Base-by-base conservation (phyloP, 352 stramenopile genomes). In the Phytophthora chlamydospora region DNA sequence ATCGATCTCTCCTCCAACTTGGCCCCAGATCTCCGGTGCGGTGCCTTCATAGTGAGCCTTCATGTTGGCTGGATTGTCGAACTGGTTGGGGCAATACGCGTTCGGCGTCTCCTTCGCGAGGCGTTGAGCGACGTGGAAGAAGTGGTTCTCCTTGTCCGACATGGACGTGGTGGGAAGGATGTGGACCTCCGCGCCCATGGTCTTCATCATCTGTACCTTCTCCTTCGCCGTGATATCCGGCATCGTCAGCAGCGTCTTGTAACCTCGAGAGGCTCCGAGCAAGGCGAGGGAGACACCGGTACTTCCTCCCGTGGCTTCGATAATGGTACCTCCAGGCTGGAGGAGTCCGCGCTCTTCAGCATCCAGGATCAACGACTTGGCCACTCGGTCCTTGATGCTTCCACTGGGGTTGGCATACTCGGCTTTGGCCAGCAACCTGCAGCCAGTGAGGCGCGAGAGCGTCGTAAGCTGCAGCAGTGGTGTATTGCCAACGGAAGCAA, bases 311-410 rank as follows among this genome's bases (percentile, higher is more conserved):
- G 91, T 98, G 35, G 91, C 90, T 56, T 93, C 83, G 24, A 91
- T 78, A 50, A 93, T 63, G 2, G 75, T 89, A 14, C 75, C 72
- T 33, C 78, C 85, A 1, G 77, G 79, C 31, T 80, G 74, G 39
- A 98, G 85, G 45, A 93, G 50, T 1, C 94, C 95, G 6, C 76
- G 76, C 38, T 84, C 66, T 76, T 98, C 93, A 3, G 93, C 94
- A 54, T 98, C 79, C n/a, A 84, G 68, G 65, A 98, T 97, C 75
- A 98, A 86, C 14, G 75, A 90, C 42, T 96, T 89, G 39, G 91
- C 92, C 10, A 97, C 94, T 29, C 95, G 93, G 74, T 98, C 95
- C 75, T 98, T 98, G 61, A 98, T 90, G 21, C 80, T 96, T 11
- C 95, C 95, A 58, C 91, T 92, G 16, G 96, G 96, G 65, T 98